Evolutionary conservation across 2,329 filamentous ascomycete genomes (phyloP), one percentile per base, ranked within the genome.

Genomic region (Penicillium sp.): DNA sequence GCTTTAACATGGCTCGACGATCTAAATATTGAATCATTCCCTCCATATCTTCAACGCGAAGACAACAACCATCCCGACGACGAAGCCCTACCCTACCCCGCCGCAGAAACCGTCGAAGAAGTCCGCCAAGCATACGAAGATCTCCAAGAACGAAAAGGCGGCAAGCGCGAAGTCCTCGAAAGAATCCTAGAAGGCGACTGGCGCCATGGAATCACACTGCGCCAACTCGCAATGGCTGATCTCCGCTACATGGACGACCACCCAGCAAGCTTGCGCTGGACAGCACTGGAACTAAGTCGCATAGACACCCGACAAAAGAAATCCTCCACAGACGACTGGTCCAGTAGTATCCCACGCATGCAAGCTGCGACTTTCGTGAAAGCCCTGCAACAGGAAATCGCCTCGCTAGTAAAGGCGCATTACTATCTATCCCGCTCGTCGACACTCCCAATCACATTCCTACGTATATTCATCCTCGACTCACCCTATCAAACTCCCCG

Each of bases 341-440:
- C 73, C 23, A 61, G 67, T 55, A 71, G 73, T 59, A 69, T 83
- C 20, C 90, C 90, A 11, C 85, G 88, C 15, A 90, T 94, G 66
- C 89, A 95, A 66, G 88, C 90, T 1, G 85, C 89, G 4, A 89
- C 88, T 0, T 96, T 96, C 70, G 78, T 95, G 35, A 84, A 85
- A 60, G 88, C 87, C 61, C 82, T 96, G 2, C 88, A 92, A 62
- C 79, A 80, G 40, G 87, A 92, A 67, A 82, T 92, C 18, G 79
- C 90, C 1, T 89, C 90, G 1, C 82, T 94, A 55, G 84, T 92
- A 63, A 95, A 94, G 72, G 89, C 89, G 5, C 89, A 95, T 73
- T 94, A 90, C 71, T 87, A 90, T 64, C 84, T 94, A 57, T 86
- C 89, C 61, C 84, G 87, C n/a, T 87, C 89, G 51, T 80, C 82